Percentiles rank a stretch among this genome's conserved stretches.
phyloP scores from a whole-genome alignment of 257 asterid species.

The Rauvolfia tetraphylla region DNA sequence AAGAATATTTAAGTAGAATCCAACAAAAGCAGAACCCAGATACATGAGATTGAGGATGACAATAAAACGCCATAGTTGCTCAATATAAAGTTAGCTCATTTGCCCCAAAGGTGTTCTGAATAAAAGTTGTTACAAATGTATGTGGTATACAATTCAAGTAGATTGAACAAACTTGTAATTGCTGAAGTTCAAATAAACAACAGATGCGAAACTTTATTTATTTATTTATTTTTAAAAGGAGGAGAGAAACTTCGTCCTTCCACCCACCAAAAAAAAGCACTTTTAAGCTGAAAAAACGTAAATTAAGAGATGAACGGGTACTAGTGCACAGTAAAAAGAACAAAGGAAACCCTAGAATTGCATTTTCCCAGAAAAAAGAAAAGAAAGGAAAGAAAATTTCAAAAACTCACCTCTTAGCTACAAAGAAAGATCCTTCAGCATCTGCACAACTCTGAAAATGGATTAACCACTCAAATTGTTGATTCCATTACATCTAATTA shows the following conservation, averaged over 20 bases:
- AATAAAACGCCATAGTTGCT: not conserved
- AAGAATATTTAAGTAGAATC: not conserved
- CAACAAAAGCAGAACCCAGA: not conserved
- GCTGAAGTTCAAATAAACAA: too few relatives aligned
- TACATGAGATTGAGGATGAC: not conserved
- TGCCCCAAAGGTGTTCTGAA: not conserved
- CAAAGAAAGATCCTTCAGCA: constrained; percentile 89
- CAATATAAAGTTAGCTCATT: not conserved
- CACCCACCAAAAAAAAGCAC: too few relatives aligned
- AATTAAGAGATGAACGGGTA: not conserved
- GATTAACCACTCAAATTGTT: constrained; percentile 1
- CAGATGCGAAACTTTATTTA: not conserved
- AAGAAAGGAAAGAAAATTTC: not conserved
- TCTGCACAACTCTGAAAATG: constrained; percentile 75
- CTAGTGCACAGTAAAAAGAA: constrained; percentile 9
- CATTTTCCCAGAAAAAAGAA: constrained; percentile 2
- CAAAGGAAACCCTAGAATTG: constrained; percentile 16
- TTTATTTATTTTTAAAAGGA: not conserved
- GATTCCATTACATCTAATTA: not conserved
- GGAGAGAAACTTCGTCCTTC: not conserved
- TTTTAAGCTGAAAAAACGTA: not conserved
- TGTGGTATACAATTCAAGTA: not conserved
- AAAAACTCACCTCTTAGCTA: constrained; percentile 67
- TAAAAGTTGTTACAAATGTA: too few relatives aligned
- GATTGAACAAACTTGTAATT: too few relatives aligned